Conservation (phyloP, 805 yeast species). For the Cyberlindnera nakhonratchasimensis region DNA sequence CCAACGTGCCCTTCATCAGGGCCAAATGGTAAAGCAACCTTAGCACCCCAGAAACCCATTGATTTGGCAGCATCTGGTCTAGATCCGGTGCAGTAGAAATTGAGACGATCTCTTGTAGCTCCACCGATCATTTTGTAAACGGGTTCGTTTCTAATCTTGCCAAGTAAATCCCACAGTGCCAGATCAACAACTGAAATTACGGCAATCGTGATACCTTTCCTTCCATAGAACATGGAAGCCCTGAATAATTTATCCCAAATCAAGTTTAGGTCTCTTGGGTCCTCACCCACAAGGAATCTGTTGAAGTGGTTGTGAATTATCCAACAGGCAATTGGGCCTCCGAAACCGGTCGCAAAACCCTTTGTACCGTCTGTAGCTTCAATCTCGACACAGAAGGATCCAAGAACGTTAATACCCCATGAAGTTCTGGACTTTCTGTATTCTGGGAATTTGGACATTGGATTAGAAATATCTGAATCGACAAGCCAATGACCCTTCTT, state of each 20-base stretch:
- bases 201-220: slow-evolving; percentile 48
- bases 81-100: slow-evolving; percentile 49
- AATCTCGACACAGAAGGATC: slow-evolving; percentile 47
- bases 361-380: slow-evolving; percentile 46
- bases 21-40: slow-evolving; percentile 48
- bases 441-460: slow-evolving; percentile 46
- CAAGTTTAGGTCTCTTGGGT: slow-evolving; percentile 43
- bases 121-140: slow-evolving; percentile 52
- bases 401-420: slow-evolving; percentile 51
- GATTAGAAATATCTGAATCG: slow-evolving; percentile 44
- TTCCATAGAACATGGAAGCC: slow-evolving; percentile 49
- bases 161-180: slow-evolving; percentile 49
- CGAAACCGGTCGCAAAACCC: slow-evolving; percentile 51
- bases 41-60: slow-evolving; percentile 54
- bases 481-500: slow-evolving; percentile 48
- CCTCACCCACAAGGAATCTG: slow-evolving; percentile 43
- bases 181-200: slow-evolving; percentile 45
- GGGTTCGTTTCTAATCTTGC: slow-evolving; percentile 47
- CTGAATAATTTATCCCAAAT: slow-evolving; percentile 49
- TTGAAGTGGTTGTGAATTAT: slow-evolving; percentile 42
- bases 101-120: slow-evolving; percentile 41
- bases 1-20: slow-evolving; percentile 51
- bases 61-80: slow-evolving; percentile 45
- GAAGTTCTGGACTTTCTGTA: slow-evolving; percentile 43
- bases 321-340: slow-evolving; percentile 51